phyloP scores from a whole-genome alignment of 1,284 basidiomycete genomes.

The Salmacisia buchloeana region DNA sequence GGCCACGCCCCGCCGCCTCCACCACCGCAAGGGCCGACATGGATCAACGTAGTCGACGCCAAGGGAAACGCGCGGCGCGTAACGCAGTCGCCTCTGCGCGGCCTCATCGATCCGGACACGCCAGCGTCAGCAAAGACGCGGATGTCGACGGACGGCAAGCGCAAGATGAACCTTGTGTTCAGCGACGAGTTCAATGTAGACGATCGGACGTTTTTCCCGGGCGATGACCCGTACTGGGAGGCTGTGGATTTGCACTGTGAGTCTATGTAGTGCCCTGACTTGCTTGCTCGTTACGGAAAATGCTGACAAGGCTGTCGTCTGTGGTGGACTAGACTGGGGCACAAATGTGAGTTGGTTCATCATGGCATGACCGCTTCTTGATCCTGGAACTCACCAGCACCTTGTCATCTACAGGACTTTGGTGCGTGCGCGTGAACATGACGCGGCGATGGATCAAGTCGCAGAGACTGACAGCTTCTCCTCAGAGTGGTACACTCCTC shows the following conservation, averaged over 20 bases:
- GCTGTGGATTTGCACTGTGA: slow-evolving; percentile 61
- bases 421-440: no score
- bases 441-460: no score
- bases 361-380: no score
- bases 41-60: neutral
- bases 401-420: no score
- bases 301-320: no score
- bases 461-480: no score
- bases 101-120: slow-evolving; percentile 40
- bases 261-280: slow-evolving; percentile 44
- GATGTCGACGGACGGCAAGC: slow-evolving; percentile 19
- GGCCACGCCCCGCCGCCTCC: neutral
- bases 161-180: slow-evolving; percentile 57
- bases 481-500: slow-evolving; percentile 63
- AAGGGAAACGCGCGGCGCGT: neutral
- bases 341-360: no score
- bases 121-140: slow-evolving; percentile 22
- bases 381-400: no score
- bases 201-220: slow-evolving; percentile 58
- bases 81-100: neutral
- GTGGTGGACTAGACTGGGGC: neutral
- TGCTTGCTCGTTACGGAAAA: no score
- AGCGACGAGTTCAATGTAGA: slow-evolving; percentile 70
- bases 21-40: neutral
- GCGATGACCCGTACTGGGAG: slow-evolving; percentile 48